Base-by-base conservation (phyloP, 345 rosid species). In the Acer campestre region DNA sequence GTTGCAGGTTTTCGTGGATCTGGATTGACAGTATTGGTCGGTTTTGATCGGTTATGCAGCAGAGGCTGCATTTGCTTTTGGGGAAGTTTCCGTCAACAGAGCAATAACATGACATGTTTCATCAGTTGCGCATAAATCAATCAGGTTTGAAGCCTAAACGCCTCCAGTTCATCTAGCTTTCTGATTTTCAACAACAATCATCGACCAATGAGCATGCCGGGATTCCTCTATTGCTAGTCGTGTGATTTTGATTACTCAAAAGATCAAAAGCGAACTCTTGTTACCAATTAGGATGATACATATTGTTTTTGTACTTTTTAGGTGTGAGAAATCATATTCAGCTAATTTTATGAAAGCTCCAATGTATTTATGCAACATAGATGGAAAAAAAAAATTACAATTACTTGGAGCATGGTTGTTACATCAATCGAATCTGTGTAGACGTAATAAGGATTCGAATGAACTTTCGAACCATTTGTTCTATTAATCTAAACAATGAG, bases 1-100 rank as follows among this genome's bases (percentile, higher is more conserved):
- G 31, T 66, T 82, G 86, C 88, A 91, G 95, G 81, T 91, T 71
- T 88, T 91, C 25, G 93, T 86, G 77, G 88, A 85, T 77, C 62
- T 78, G 38, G 82, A 87, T 74, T 88, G 89, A 88, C 74, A 29
- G 18, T 23, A 27, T 48, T 29, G 48, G 40, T 27, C 18, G 23
- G 64, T 11, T 62, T 68, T 61, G 44, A 62, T 64, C 61, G 6
- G 68, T 62, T 56, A 35, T 20, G 5, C 62, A 61, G 5, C 62
- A 61, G 42, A 29, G 20, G 23, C n/a, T 72, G 70, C 70, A 9
- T 78, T 44, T 71, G 61, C 16, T 14, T 17, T 56, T 13, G 23
- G 61, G 58, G 35, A n/a, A 51, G 55, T 31, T 16, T 29, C 55
- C 14, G 29, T 53, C 20, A 31, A 22, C 64, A 8, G 4, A 65